phyloP scores from a whole-genome alignment of 176 grass and related monocot genomes.

The Thinopyrum elongatum region DNA sequence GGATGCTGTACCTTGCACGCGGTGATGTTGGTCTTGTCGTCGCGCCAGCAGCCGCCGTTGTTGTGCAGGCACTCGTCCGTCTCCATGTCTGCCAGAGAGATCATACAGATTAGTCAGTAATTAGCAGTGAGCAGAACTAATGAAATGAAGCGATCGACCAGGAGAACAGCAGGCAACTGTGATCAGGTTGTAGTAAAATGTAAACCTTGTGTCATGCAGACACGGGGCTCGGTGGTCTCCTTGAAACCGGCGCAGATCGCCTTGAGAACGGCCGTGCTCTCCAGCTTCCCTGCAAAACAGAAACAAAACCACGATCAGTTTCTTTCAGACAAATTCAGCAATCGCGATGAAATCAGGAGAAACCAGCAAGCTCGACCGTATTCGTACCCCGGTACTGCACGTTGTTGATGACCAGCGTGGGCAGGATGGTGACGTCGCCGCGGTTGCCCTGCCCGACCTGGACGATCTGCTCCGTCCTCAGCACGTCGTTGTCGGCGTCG shows the following conservation, averaged over 20 bases:
- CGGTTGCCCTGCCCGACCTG: conserved; percentile 75
- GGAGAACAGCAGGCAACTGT: too few species aligned
- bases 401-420: conserved; percentile 87
- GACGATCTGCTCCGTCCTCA: conserved; percentile 64
- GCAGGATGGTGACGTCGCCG: conserved; percentile 90
- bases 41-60: conserved; percentile 79
- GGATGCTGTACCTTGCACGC: conserved; percentile 56
- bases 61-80: conserved; percentile 72
- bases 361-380: too few species aligned
- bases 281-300: conserved; percentile 55
- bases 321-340: background rate
- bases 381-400: conserved; percentile 76
- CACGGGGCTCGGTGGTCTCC: conserved; percentile 72
- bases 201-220: conserved; percentile 76
- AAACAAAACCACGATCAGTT: background rate
- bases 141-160: background rate
- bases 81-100: conserved; percentile 49
- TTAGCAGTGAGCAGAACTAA: background rate
- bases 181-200: too few species aligned
- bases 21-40: conserved; percentile 55
- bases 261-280: conserved; percentile 69
- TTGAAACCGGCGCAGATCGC: conserved; percentile 90
- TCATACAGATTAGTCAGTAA: background rate
- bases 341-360: background rate
- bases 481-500: conserved; percentile 74